These are phyloP conservation scores for Pestalotiopsis sp. DNA, from an alignment of 2,329 filamentous ascomycete genomes.

Conservation along the genomic window DNA sequence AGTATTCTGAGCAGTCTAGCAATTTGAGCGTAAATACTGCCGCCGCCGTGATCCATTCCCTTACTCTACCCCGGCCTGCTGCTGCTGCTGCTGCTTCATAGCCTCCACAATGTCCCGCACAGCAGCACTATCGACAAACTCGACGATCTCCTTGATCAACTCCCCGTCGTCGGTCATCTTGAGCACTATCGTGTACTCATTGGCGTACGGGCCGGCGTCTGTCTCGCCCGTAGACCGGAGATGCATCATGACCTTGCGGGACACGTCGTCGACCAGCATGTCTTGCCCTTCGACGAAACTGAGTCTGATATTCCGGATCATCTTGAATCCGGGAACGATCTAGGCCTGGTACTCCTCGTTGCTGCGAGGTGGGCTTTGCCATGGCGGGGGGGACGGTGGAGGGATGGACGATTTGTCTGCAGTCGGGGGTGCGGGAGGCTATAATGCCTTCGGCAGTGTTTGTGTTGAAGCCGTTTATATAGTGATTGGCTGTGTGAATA, in stretches of 20 bases:
- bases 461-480: slow-evolving; percentile 12
- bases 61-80: neutral
- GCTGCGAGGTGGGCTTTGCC: neutral
- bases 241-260: slow-evolving; percentile 20
- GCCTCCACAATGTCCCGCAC: neutral
- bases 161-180: slow-evolving; percentile 21
- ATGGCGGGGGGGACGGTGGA: slow-evolving; percentile 6
- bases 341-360: slow-evolving; percentile 6
- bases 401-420: slow-evolving; percentile 8
- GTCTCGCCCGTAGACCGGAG: slow-evolving; percentile 20
- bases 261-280: slow-evolving; percentile 19
- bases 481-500: neutral
- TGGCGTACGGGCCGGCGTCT: slow-evolving; percentile 18
- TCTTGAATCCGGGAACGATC: slow-evolving; percentile 9
- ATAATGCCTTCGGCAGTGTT: slow-evolving; percentile 18
- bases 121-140: slow-evolving; percentile 18
- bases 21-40: no score
- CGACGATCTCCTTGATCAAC: slow-evolving; percentile 19
- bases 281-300: slow-evolving; percentile 11
- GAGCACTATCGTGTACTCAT: slow-evolving; percentile 22
- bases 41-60: no score
- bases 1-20: no score
- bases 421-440: slow-evolving; percentile 14
- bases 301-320: slow-evolving; percentile 9
- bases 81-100: neutral